Evolutionary conservation across 2,329 filamentous ascomycete genomes (phyloP).

Genomic region (Tolypocladium paradoxum): DNA sequence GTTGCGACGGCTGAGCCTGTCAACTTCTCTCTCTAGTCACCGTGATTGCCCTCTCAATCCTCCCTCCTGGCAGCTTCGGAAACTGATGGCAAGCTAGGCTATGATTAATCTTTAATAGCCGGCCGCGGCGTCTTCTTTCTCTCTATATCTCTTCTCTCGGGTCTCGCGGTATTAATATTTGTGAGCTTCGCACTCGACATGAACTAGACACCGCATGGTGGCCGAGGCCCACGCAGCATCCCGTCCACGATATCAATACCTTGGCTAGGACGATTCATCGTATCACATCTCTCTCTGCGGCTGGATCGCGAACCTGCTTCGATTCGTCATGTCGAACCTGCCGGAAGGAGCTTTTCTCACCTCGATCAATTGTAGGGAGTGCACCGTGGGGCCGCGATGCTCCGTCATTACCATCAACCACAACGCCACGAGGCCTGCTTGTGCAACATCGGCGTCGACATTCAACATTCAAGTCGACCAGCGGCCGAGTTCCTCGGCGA

Average conservation of each 20-base stretch:
- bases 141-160: not conserved
- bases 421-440: not conserved
- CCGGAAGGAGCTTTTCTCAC: not conserved
- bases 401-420: not conserved
- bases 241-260: not conserved
- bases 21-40: not conserved
- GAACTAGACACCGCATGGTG: not conserved
- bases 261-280: not conserved
- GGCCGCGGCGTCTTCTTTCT: not conserved
- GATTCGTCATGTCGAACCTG: not conserved
- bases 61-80: not conserved
- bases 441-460: not conserved
- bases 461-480: not conserved
- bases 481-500: not conserved
- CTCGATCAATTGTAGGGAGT: not conserved
- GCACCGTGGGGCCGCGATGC: not conserved
- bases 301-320: not conserved
- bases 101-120: not conserved
- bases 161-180: not conserved
- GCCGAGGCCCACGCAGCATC: not conserved
- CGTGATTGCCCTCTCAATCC: not conserved
- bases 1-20: not conserved
- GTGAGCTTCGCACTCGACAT: not conserved
- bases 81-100: not conserved
- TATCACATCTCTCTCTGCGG: not conserved